Evolutionary conservation across 2,329 filamentous ascomycete species (phyloP), one percentile per base, ranked within the genome.

Genomic region (Penicillium sp.): DNA sequence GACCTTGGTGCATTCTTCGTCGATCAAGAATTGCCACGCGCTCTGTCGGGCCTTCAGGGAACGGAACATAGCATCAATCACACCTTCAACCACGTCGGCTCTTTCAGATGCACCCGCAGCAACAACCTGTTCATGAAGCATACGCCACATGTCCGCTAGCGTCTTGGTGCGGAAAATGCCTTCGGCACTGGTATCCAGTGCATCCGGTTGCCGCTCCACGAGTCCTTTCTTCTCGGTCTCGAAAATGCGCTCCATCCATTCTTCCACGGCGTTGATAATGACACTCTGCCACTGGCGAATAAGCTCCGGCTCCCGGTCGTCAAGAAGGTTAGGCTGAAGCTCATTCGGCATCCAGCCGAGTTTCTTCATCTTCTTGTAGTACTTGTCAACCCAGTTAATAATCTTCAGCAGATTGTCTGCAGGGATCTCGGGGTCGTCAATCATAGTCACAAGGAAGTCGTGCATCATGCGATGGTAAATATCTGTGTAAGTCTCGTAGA

Each of bases 391-490:
- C 88, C 93, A 99, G 69, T 95, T 89, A 67, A 97, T 88, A 63
- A 99, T 95, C 60, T 91, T 88, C 20, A 99, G 84, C 65, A 94
- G 89, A 69, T 96, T 91, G 22, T 89, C 88, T 0, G 92, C 92
- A 45, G 86, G 90, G n/a, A 91, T 83, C 49, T 92, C 86, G 1
- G 89, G 84, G 67, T 96, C 90, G 64, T 97, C 89, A 56, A 97
- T 87, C 70, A 92, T 85, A 25, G 80, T 85, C 51, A 95, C 78
- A 9, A 99, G 82, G 72, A 94, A 96, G 73, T 97, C 91, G 77
- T 96, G 94, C 93, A 99, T 97, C 64, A 93, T 83, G 61, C 85
- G 82, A 77, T 99, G 94, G 72, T 99, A 99, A 58, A 96, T 92
- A 67, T 89, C 84, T 56, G 87, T 88, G 73, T 96, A 99, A 1